These are phyloP conservation scores for Paracamarosporium sp. DNA, from an alignment of 2,329 filamentous ascomycete genomes.

Conservation along the genomic window DNA sequence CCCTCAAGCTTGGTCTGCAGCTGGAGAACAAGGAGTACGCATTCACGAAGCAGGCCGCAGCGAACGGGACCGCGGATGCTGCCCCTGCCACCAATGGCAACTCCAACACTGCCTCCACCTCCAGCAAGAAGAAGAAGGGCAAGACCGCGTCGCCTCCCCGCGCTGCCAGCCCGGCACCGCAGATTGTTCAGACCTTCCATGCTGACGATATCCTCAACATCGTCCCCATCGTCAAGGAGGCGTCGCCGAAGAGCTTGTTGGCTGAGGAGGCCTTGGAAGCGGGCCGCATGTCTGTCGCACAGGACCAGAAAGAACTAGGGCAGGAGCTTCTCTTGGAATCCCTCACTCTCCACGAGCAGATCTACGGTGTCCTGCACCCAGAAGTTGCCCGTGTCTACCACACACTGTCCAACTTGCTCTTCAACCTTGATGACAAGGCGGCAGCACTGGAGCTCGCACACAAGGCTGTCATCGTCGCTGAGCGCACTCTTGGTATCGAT, in stretches of 20 bases:
- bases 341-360: slow-evolving; percentile 94
- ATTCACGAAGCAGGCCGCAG: slow-evolving; percentile 59
- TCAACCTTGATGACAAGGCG: slow-evolving; percentile 96
- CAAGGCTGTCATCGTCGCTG: slow-evolving; percentile 95
- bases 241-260: slow-evolving; percentile 84
- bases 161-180: slow-evolving; percentile 49
- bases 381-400: slow-evolving; percentile 97
- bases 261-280: slow-evolving; percentile 96
- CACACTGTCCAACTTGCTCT: slow-evolving; percentile 93
- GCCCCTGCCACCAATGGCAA: slow-evolving; percentile 47
- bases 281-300: slow-evolving; percentile 92
- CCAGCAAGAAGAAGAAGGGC: slow-evolving; percentile 64
- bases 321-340: slow-evolving; percentile 97
- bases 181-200: slow-evolving; percentile 70
- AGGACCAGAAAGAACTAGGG: slow-evolving; percentile 93
- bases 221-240: slow-evolving; percentile 95
- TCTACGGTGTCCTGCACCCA: slow-evolving; percentile 95
- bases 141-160: slow-evolving; percentile 59
- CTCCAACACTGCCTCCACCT: too few species aligned
- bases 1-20: slow-evolving; percentile 88
- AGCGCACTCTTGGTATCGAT: slow-evolving; percentile 92
- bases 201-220: slow-evolving; percentile 89
- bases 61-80: slow-evolving; percentile 25
- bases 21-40: slow-evolving; percentile 78
- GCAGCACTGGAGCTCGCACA: slow-evolving; percentile 93